These are phyloP conservation scores for Pythium sp. DNA, from an alignment of 352 stramenopile genomes.

Conservation along the genomic window DNA sequence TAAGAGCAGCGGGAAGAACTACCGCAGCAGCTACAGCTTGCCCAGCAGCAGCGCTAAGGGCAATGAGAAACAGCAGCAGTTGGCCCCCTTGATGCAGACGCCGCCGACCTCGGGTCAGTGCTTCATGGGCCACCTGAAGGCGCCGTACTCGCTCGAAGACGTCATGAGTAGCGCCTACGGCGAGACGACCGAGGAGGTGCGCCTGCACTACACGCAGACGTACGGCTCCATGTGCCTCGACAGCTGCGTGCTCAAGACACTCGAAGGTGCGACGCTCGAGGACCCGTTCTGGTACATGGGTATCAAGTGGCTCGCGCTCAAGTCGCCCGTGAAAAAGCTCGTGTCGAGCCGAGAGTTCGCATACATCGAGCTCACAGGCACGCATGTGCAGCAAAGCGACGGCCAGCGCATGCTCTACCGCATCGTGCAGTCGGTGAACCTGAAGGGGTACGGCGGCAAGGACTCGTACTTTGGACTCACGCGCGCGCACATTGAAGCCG, in stretches of 20 bases:
- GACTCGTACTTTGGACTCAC: constrained; percentile 70
- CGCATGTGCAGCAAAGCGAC: constrained; percentile 36
- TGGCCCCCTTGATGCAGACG: background rate
- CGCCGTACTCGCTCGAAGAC: constrained; percentile 63
- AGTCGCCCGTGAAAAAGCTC: constrained; percentile 57
- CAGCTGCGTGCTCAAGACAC: constrained; percentile 56
- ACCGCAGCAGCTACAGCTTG: background rate
- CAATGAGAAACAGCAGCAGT: background rate
- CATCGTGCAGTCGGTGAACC: constrained; percentile 57
- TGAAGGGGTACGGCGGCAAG: constrained; percentile 56
- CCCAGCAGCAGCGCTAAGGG: background rate
- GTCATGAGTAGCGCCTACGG: constrained; percentile 61
- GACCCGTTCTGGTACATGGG: constrained; percentile 79
- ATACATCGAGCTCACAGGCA: constrained; percentile 65
- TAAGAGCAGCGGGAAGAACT: constrained; percentile 30
- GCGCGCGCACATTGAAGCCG: constrained; percentile 53
- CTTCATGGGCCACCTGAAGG: constrained; percentile 60
- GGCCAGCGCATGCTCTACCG: constrained; percentile 63
- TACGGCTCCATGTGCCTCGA: constrained; percentile 62
- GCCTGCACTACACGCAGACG: constrained; percentile 27
- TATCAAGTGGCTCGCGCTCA: constrained; percentile 71
- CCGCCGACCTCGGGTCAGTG: constrained; percentile 28
- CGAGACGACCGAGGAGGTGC: constrained; percentile 54
- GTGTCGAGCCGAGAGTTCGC: constrained; percentile 68
- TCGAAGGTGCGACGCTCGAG: constrained; percentile 55